These are phyloP conservation scores for Globisporangium spinosum DNA, from an alignment of 352 stramenopile species.

Conservation along the genomic window DNA sequence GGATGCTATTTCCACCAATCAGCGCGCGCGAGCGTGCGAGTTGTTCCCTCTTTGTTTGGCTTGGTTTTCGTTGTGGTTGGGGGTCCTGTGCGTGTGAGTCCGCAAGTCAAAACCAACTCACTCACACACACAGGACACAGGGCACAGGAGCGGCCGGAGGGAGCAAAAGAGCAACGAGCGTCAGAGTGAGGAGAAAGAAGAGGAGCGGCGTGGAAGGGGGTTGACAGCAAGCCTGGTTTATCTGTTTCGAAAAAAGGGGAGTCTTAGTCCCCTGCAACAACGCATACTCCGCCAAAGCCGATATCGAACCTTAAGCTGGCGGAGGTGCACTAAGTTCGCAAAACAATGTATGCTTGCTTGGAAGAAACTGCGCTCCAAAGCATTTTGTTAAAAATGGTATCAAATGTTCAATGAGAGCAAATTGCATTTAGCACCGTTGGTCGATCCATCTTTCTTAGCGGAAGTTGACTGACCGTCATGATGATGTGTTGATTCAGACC, in stretches of 20 bases:
- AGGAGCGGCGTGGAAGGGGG: neutral
- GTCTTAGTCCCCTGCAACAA: conserved; percentile 1
- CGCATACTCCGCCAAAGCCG: neutral
- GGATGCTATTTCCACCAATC: neutral
- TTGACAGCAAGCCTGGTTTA: neutral
- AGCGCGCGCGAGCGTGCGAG: neutral
- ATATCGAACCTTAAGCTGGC: neutral
- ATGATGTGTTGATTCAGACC: neutral
- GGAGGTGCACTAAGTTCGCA: neutral
- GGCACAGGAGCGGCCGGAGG: no score
- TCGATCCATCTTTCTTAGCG: neutral
- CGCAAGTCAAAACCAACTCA: neutral
- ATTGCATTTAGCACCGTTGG: neutral
- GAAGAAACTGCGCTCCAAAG: no score
- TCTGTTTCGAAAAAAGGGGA: neutral
- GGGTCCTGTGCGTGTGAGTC: neutral
- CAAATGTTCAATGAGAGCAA: no score
- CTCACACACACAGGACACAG: neutral
- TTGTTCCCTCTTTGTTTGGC: neutral
- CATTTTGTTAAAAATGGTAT: no score
- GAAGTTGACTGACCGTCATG: neutral
- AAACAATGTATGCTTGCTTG: no score
- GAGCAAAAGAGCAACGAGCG: neutral
- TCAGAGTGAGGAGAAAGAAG: conserved; percentile 1
- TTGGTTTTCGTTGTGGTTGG: neutral